Conservation (phyloP, 106 monocot species). For the Alisma plantagoaquatica region DNA sequence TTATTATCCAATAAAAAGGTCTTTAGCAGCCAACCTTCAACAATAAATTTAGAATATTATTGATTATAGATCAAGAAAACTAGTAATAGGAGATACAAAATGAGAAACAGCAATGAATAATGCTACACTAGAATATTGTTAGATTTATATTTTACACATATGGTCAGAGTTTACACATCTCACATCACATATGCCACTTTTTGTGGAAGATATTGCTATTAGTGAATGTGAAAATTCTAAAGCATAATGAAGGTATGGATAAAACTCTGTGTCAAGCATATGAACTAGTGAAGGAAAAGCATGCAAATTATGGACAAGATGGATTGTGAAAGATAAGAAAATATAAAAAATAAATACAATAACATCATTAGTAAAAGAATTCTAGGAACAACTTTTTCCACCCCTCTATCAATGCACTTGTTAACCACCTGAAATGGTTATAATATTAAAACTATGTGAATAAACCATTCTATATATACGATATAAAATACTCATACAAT, state of each 20-base stretch:
- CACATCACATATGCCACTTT: slow-evolving; percentile 95
- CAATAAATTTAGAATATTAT: background rate
- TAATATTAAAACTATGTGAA: too few species aligned
- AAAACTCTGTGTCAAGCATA: slow-evolving; percentile 97
- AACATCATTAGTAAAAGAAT: slow-evolving; percentile 81
- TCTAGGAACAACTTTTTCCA: slow-evolving; percentile 96
- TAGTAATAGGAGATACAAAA: too few species aligned
- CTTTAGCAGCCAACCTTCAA: too few species aligned
- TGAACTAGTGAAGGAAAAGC: slow-evolving; percentile 60
- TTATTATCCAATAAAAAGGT: too few species aligned
- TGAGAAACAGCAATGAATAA: too few species aligned
- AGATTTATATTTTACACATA: too few species aligned
- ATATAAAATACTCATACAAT: background rate
- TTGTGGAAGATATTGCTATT: slow-evolving; percentile 89
- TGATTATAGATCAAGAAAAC: background rate
- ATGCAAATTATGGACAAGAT: too few species aligned
- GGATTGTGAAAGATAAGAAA: background rate
- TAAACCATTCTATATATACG: too few species aligned
- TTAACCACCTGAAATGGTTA: slow-evolving; percentile 75
- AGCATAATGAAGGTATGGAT: slow-evolving; percentile 95
- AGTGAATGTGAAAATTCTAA: slow-evolving; percentile 87
- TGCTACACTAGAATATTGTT: too few species aligned
- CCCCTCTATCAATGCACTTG: slow-evolving; percentile 88
- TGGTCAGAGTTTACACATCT: slow-evolving; percentile 55
- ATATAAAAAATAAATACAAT: background rate